phyloP scores from a whole-genome alignment of 306 rosid genomes.

The Prunus kanzakura region DNA sequence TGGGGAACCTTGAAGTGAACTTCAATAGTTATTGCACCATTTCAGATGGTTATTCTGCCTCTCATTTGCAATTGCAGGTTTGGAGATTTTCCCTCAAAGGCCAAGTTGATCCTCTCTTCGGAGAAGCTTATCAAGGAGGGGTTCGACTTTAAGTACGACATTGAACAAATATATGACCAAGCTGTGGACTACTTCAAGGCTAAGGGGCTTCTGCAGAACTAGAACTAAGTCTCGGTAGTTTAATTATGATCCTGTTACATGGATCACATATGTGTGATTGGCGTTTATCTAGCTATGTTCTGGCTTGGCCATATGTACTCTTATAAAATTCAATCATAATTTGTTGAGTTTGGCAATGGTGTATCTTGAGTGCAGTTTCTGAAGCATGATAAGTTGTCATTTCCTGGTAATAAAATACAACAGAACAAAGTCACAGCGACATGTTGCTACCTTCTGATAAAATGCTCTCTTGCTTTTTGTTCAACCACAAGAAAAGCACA shows the following conservation, averaged over 20 bases:
- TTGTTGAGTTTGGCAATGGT: background rate
- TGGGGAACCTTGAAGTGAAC: background rate
- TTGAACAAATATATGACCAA: conserved; percentile 64
- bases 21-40: background rate
- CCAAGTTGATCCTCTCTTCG: conserved; percentile 55
- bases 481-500: background rate
- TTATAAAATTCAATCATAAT: background rate
- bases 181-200: conserved; percentile 63
- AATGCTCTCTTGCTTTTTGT: background rate
- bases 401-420: background rate
- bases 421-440: background rate
- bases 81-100: conserved; percentile 51
- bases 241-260: background rate
- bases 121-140: conserved; percentile 79
- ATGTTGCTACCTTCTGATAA: background rate
- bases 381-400: too few species aligned
- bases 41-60: background rate
- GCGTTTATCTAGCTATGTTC: background rate
- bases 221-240: conserved; percentile 7
- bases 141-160: conserved; percentile 56
- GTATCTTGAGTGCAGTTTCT: background rate
- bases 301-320: background rate
- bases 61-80: conserved; percentile 47
- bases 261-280: background rate
- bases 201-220: conserved; percentile 49